Base-by-base conservation (phyloP, 2,329 filamentous ascomycete genomes). In the Stromatinia cepivora region DNA sequence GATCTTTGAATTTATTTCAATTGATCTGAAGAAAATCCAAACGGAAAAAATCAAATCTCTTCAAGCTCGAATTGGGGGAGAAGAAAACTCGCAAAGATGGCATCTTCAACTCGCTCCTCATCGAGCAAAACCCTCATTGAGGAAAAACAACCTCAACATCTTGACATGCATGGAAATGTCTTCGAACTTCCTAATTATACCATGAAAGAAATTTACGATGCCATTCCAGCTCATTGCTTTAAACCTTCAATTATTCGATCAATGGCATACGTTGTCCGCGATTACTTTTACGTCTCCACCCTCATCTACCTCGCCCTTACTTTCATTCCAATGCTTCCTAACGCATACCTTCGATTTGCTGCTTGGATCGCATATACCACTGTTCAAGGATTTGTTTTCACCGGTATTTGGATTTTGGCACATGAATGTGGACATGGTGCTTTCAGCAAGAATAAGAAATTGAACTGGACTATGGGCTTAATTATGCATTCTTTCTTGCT, bases 351-450 rank as follows among this genome's bases (percentile, higher is more conserved):
- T 56, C 85, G 86, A 71, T 78, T 81, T 70, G 76, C 80, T 17
- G 84, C 85, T 70, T 90, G 87, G 87, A 79, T 80, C 34, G 79
- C 80, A 61, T 91, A 92, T 78, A 86, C 87, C 73, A 89, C 87
- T 77, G 76, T 87, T 52, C 88, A 91, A 79, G 89, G 90, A 66
- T 85, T 90, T 56, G 81, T 90, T 73, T 87, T 88, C 77, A 90
- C 88, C 6, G 90, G 89, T 8, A 82, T 92, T 76, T 92, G 90
- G 90, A 89, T 90, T 73, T 82, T 92, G 57, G 89, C 87, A 11
- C 90, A 92, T 78, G 90, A 92, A 78, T 90, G 87, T 77, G 90
- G 90, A 69, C 90, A 92, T 78, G 86, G 87, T 48, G 88, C 89
- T 57, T 91, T 92, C 79, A 90, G 87, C 17, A 79, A 81, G 31